These are phyloP conservation scores for Piper longum DNA, from an alignment of 164 flowering plant species.

Conservation along the genomic window DNA sequence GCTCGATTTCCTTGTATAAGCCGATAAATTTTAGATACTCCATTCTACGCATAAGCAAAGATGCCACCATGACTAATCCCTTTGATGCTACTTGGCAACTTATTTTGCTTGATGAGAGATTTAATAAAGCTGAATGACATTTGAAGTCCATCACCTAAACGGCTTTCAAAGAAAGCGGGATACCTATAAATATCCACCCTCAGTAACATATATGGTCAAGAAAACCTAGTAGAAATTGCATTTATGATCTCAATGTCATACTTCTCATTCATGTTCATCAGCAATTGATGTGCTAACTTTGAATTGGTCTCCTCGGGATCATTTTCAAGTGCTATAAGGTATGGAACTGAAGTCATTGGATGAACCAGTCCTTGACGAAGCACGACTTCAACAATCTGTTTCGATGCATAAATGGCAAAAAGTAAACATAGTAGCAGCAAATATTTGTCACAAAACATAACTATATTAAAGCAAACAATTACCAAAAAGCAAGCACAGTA, in stretches of 20 bases:
- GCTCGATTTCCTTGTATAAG: slow-evolving; percentile 84
- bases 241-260: slow-evolving; percentile 12
- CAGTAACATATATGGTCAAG: neutral
- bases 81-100: slow-evolving; percentile 29
- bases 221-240: slow-evolving; percentile 1
- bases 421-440: neutral
- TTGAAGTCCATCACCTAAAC: slow-evolving; percentile 97
- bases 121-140: slow-evolving; percentile 76
- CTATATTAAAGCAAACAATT: too few species aligned
- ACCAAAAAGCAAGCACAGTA: too few species aligned
- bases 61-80: slow-evolving; percentile 49
- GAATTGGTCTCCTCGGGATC: slow-evolving; percentile 77
- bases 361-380: slow-evolving; percentile 98
- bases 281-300: slow-evolving; percentile 86
- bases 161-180: slow-evolving; percentile 90
- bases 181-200: slow-evolving; percentile 40
- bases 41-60: slow-evolving; percentile 51
- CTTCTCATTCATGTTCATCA: slow-evolving; percentile 98
- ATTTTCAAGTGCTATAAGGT: slow-evolving; percentile 90
- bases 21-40: slow-evolving; percentile 87
- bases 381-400: slow-evolving; percentile 91
- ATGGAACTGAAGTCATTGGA: slow-evolving; percentile 95
- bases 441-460: neutral
- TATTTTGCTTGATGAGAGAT: slow-evolving; percentile 28
- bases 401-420: neutral